Evolutionary conservation across 495 filamentous ascomycete genomes (phyloP).

Genomic region (Xylaria flabelliformis): DNA sequence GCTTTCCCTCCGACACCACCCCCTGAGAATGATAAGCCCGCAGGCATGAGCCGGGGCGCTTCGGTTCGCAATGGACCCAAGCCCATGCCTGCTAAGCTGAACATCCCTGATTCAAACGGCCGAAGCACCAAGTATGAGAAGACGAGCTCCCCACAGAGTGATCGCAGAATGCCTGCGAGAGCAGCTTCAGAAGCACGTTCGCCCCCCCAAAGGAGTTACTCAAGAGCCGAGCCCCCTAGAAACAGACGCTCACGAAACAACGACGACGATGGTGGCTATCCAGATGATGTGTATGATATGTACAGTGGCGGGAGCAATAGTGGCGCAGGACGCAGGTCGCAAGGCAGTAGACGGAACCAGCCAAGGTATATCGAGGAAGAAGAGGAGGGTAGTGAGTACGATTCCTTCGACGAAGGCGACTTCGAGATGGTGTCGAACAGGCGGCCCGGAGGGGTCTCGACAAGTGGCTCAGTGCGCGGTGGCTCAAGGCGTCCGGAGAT

Average conservation of each 20-base stretch:
- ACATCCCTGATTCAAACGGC: constrained; percentile 55
- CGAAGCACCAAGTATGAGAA: constrained; percentile 58
- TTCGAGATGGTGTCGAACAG: constrained; percentile 79
- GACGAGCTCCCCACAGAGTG: constrained; percentile 51
- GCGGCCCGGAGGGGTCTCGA: constrained; percentile 47
- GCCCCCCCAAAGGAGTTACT: constrained; percentile 59
- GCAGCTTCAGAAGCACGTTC: constrained; percentile 49
- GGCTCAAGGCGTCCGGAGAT: constrained; percentile 56
- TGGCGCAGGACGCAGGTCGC: constrained; percentile 36
- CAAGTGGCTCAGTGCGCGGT: constrained; percentile 48
- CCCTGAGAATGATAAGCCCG: constrained; percentile 76
- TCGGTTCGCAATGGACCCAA: constrained; percentile 62
- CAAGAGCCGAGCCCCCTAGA: constrained; percentile 45
- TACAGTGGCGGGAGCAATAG: constrained; percentile 59
- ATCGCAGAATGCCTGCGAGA: constrained; percentile 44
- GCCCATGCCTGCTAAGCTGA: constrained; percentile 59
- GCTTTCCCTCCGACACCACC: constrained; percentile 96
- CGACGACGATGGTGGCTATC: constrained; percentile 59
- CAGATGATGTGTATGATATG: constrained; percentile 74
- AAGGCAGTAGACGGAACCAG: constrained; percentile 50
- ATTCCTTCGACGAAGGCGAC: constrained; percentile 72
- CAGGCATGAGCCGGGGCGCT: constrained; percentile 54
- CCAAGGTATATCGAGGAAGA: constrained; percentile 73
- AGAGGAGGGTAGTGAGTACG: constrained; percentile 72
- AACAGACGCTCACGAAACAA: constrained; percentile 56